A percentile compares a stretch with the other conserved stretches of the same genome.
Evolutionary conservation across 2,329 filamentous ascomycete species (phyloP).

Genomic region (Davidsoniella eucalypti): DNA sequence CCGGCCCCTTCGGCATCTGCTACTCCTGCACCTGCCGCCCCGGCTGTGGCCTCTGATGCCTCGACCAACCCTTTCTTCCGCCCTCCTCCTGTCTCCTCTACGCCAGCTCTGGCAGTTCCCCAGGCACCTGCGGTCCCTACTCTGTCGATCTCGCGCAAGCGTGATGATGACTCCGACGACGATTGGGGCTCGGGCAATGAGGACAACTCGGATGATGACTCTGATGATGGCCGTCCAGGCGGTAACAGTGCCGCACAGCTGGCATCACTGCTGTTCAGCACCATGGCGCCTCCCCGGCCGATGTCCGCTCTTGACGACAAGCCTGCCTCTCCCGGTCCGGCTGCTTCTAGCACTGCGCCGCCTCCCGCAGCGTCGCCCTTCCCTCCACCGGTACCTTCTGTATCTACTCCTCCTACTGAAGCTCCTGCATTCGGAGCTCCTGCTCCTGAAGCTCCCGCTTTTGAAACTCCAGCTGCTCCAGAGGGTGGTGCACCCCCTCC

Average conservation of each 20-base stretch:
- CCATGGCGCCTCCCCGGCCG: slow-evolving; percentile 85
- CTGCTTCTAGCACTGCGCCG: slow-evolving; percentile 21
- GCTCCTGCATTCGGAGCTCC: slow-evolving; percentile 13
- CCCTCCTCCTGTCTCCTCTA: slow-evolving; percentile 14
- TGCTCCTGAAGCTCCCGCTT: slow-evolving; percentile 20
- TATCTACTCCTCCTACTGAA: slow-evolving; percentile 21
- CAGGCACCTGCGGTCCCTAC: slow-evolving; percentile 30
- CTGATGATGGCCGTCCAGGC: slow-evolving; percentile 61
- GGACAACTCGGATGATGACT: slow-evolving; percentile 47
- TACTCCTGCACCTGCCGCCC: slow-evolving; percentile 26
- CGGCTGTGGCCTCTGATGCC: slow-evolving; percentile 29
- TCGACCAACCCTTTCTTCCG: slow-evolving; percentile 91
- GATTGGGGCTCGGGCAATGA: slow-evolving; percentile 73
- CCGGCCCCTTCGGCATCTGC: slow-evolving; percentile 21
- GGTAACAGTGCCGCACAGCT: slow-evolving; percentile 79
- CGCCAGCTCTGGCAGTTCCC: slow-evolving; percentile 23
- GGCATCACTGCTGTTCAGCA: slow-evolving; percentile 88
- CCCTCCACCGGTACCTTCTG: slow-evolving; percentile 20
- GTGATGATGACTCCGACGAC: slow-evolving; percentile 53
- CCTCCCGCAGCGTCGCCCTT: slow-evolving; percentile 25
- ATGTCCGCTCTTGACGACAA: slow-evolving; percentile 69
- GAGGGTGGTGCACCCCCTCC: slow-evolving; percentile 18
- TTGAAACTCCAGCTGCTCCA: slow-evolving; percentile 19
- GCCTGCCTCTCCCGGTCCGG: slow-evolving; percentile 24
- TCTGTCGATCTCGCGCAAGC: slow-evolving; percentile 34